Evolutionary conservation across 1,139 yeast species (phyloP).

Genomic region (Pichia norvegensis): DNA sequence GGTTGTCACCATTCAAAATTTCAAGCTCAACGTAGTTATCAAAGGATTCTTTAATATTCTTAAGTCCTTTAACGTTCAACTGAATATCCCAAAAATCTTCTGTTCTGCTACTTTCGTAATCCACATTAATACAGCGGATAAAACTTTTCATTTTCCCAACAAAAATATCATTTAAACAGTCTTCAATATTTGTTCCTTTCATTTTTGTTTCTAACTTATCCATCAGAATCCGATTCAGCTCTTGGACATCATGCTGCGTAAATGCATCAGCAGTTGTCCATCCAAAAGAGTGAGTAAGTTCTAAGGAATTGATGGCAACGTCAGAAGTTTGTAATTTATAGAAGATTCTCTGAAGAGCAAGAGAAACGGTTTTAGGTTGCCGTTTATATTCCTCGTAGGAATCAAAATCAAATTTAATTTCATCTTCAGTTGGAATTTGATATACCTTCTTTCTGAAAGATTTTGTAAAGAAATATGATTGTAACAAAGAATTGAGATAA

Average conservation of each 20-base stretch:
- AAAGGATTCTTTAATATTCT: slow-evolving; percentile 66
- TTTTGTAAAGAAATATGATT: slow-evolving; percentile 82
- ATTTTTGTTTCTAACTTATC: slow-evolving; percentile 85
- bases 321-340: slow-evolving; percentile 66
- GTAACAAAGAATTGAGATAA: slow-evolving; percentile 83
- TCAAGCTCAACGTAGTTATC: slow-evolving; percentile 84
- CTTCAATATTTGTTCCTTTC: slow-evolving; percentile 85
- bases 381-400: slow-evolving; percentile 22
- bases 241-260: slow-evolving; percentile 97
- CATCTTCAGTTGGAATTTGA: slow-evolving; percentile 72
- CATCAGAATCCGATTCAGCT: slow-evolving; percentile 89
- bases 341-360: slow-evolving; percentile 82
- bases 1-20: slow-evolving; percentile 87
- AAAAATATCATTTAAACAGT: slow-evolving; percentile 69
- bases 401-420: slow-evolving; percentile 24
- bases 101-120: slow-evolving; percentile 82
- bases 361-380: slow-evolving; percentile 46
- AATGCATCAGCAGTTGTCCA: slow-evolving; percentile 97
- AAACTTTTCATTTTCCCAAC: slow-evolving; percentile 97
- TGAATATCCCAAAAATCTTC: slow-evolving; percentile 99
- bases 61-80: slow-evolving; percentile 80
- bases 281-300: slow-evolving; percentile 86
- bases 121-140: slow-evolving; percentile 89
- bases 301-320: slow-evolving; percentile 76
- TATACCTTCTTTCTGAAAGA: slow-evolving; percentile 79